Percentiles rank a stretch among this genome's conserved stretches.
Evolutionary conservation across 257 asterid species (phyloP).

Genomic region (Eucommia ulmoides): DNA sequence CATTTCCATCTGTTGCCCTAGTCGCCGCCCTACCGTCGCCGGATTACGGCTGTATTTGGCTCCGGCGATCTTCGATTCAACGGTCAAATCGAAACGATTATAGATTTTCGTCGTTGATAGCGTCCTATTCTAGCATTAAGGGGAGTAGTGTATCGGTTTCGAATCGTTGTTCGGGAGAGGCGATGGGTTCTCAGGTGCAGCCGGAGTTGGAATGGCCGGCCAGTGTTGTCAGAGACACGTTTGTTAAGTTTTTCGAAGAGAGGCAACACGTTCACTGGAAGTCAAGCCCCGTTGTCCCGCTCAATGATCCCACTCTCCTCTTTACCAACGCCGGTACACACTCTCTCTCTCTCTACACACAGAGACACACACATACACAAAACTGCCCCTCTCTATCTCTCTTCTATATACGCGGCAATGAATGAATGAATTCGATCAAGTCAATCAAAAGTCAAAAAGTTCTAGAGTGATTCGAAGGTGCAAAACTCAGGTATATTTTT

Average conservation of each 20-base stretch:
- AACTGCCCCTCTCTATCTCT: too few relatives aligned
- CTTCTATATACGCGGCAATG: too few relatives aligned
- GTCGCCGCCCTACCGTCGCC: not conserved
- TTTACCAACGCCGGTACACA: slow-evolving; percentile 73
- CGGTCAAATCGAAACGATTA: not conserved
- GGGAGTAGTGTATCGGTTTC: not conserved
- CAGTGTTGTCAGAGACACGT: slow-evolving; percentile 43
- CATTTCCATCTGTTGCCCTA: not conserved
- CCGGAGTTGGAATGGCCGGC: slow-evolving; percentile 70
- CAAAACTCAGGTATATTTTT: not conserved
- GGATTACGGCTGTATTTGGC: not conserved
- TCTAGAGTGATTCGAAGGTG: not conserved
- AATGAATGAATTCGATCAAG: too few relatives aligned
- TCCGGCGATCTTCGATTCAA: not conserved
- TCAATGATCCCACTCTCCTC: slow-evolving; percentile 87
- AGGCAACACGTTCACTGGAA: slow-evolving; percentile 52
- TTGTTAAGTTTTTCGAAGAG: slow-evolving; percentile 47
- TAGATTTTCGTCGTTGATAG: not conserved
- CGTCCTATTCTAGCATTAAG: too few relatives aligned
- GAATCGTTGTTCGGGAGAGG: not conserved
- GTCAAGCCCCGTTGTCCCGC: slow-evolving; percentile 93
- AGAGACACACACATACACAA: too few relatives aligned
- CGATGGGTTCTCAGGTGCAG: slow-evolving; percentile 53
- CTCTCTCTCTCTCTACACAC: not conserved
- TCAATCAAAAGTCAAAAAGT: too few relatives aligned